phyloP scores from a whole-genome alignment of 2,329 filamentous ascomycete species.

The Aspergillus flavus region DNA sequence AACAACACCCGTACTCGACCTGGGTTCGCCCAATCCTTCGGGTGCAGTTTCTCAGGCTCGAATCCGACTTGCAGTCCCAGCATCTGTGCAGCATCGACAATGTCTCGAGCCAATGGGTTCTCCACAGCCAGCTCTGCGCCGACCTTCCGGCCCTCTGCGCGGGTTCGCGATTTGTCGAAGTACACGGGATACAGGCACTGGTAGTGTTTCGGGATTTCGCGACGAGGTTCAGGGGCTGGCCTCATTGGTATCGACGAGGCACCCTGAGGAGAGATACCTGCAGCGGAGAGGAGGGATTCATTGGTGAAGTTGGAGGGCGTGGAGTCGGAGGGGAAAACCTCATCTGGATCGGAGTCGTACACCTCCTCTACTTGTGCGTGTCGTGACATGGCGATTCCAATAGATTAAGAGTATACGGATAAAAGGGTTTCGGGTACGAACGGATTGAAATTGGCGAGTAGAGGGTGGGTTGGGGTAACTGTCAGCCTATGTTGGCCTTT shows the following conservation, averaged over 20 bases:
- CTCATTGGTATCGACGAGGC: slow-evolving; percentile 30
- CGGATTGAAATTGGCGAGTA: neutral
- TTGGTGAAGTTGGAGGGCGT: slow-evolving; percentile 47
- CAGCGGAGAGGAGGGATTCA: slow-evolving; percentile 42
- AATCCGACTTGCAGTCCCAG: slow-evolving; percentile 68
- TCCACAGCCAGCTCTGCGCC: slow-evolving; percentile 69
- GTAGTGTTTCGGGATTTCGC: slow-evolving; percentile 69
- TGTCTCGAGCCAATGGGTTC: slow-evolving; percentile 86
- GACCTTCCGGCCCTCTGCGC: slow-evolving; percentile 81
- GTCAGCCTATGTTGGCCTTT: slow-evolving; percentile 20
- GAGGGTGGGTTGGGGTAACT: slow-evolving; percentile 6
- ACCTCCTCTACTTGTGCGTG: slow-evolving; percentile 90
- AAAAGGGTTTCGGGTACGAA: neutral
- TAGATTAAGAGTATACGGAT: neutral
- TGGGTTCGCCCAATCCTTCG: slow-evolving; percentile 97
- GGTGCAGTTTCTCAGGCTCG: slow-evolving; percentile 89
- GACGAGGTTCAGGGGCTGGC: slow-evolving; percentile 48
- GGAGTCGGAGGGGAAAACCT: slow-evolving; percentile 73
- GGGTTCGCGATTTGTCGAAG: slow-evolving; percentile 71
- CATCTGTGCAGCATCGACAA: slow-evolving; percentile 78
- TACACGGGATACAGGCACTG: slow-evolving; percentile 95
- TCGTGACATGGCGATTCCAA: slow-evolving; percentile 64
- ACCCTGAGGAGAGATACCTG: slow-evolving; percentile 33
- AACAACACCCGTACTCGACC: slow-evolving; percentile 82
- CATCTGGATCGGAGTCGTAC: slow-evolving; percentile 85